These are phyloP conservation scores for Saposhnikovia divaricata DNA, from an alignment of 129 eudicot genomes.

Conservation along the genomic window DNA sequence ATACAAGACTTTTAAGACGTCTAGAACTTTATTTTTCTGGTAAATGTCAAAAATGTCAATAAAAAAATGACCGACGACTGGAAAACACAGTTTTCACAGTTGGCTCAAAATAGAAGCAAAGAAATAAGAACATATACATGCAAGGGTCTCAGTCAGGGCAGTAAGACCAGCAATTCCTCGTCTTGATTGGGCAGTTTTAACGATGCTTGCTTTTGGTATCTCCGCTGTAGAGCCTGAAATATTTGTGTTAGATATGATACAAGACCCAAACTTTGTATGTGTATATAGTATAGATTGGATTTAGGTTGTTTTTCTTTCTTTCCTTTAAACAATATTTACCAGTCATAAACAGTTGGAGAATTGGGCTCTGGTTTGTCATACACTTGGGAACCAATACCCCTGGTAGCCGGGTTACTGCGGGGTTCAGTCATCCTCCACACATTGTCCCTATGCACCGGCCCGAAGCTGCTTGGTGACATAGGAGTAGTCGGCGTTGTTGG, in stretches of 20 bases:
- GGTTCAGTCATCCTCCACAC: constrained; percentile 98
- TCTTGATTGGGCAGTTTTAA: constrained; percentile 5
- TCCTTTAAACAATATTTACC: constrained; percentile 21
- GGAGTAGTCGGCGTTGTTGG: constrained; percentile 56
- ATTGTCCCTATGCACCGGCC: constrained; percentile 61
- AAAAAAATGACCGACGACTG: background rate
- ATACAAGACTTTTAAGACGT: background rate
- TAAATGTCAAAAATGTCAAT: background rate
- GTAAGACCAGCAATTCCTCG: background rate
- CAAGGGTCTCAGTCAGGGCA: background rate
- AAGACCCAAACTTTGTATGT: background rate
- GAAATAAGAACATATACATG: background rate
- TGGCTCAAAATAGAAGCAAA: background rate
- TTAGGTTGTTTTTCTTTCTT: no score
- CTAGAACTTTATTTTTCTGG: background rate
- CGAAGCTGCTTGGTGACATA: constrained; percentile 27
- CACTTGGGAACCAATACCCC: constrained; percentile 44
- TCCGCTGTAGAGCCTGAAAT: constrained; percentile 74
- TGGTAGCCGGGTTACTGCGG: constrained; percentile 75
- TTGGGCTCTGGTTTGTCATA: constrained; percentile 69
- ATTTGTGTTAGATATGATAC: background rate
- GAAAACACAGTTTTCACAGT: background rate
- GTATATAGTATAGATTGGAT: no score
- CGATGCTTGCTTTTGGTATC: constrained; percentile 81
- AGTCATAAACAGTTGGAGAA: constrained; percentile 93